Conservation (phyloP, 2,329 filamentous ascomycete species). For the Xylariaceae sp. region DNA sequence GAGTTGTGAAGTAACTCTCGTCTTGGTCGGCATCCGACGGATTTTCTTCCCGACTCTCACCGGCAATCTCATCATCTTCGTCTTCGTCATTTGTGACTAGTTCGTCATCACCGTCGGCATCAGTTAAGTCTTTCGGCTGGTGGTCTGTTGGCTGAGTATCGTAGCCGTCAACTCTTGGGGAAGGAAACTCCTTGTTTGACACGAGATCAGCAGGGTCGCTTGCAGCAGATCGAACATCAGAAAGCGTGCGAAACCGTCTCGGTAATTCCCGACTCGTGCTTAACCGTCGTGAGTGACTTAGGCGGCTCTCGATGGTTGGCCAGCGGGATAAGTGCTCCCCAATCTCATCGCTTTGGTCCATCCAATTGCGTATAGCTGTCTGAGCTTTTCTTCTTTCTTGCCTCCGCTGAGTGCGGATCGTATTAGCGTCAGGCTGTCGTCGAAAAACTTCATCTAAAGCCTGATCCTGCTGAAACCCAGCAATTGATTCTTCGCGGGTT, state of each 20-base stretch:
- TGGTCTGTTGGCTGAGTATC: slow-evolving; percentile 41
- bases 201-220: slow-evolving; percentile 62
- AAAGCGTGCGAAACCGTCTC: slow-evolving; percentile 47
- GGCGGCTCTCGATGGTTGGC: slow-evolving; percentile 45
- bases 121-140: slow-evolving; percentile 60
- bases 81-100: slow-evolving; percentile 77
- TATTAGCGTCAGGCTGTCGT: slow-evolving; percentile 60
- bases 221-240: slow-evolving; percentile 55
- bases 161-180: slow-evolving; percentile 28
- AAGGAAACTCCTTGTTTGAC: slow-evolving; percentile 40
- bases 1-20: slow-evolving; percentile 55
- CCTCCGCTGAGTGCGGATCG: slow-evolving; percentile 55
- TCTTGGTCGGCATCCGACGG: slow-evolving; percentile 32
- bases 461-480: slow-evolving; percentile 83
- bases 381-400: slow-evolving; percentile 69
- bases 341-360: slow-evolving; percentile 64
- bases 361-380: slow-evolving; percentile 84
- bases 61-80: slow-evolving; percentile 51
- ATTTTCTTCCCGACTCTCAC: slow-evolving; percentile 37
- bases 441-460: slow-evolving; percentile 90
- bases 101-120: slow-evolving; percentile 87
- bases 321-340: slow-evolving; percentile 46
- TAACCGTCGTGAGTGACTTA: slow-evolving; percentile 48
- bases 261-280: slow-evolving; percentile 49
- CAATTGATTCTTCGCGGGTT: slow-evolving; percentile 78